Evolutionary conservation across 1,139 yeast species (phyloP).

Genomic region (Zygosaccharomyces pseudobailii): DNA sequence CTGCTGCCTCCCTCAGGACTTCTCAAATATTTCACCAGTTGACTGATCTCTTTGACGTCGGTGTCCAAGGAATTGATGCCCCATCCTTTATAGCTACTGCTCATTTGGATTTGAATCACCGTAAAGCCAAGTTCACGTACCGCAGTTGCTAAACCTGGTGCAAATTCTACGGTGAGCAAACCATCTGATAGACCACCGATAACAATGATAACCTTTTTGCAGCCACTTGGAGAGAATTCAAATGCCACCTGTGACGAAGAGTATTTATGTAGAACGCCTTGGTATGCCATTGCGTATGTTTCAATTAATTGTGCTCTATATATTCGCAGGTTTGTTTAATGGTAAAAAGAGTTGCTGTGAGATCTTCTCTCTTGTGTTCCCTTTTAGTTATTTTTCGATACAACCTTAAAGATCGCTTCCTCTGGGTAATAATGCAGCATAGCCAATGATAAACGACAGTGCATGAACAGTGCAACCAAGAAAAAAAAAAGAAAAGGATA

Average conservation of each 20-base stretch:
- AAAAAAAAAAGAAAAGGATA: no score
- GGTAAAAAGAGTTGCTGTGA: no score
- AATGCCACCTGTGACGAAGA: conserved; percentile 30
- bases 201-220: conserved; percentile 46
- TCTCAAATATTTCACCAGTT: conserved; percentile 50
- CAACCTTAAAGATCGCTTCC: background rate
- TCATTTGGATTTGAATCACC: conserved; percentile 55
- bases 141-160: conserved; percentile 44
- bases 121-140: conserved; percentile 51
- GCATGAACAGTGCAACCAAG: no score
- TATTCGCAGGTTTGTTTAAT: no score
- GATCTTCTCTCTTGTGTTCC: no score
- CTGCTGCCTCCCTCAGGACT: conserved; percentile 43
- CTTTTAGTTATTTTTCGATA: background rate
- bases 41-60: conserved; percentile 56
- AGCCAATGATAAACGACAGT: background rate
- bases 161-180: conserved; percentile 68
- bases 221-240: conserved; percentile 28
- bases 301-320: no score
- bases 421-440: background rate
- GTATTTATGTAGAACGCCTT: conserved; percentile 29
- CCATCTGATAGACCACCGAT: conserved; percentile 80
- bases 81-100: conserved; percentile 70
- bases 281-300: conserved; percentile 9
- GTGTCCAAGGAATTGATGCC: conserved; percentile 62